These are phyloP conservation scores for Podaxis rugospora DNA, from an alignment of 768 basidiomycete species.

Conservation along the genomic window DNA sequence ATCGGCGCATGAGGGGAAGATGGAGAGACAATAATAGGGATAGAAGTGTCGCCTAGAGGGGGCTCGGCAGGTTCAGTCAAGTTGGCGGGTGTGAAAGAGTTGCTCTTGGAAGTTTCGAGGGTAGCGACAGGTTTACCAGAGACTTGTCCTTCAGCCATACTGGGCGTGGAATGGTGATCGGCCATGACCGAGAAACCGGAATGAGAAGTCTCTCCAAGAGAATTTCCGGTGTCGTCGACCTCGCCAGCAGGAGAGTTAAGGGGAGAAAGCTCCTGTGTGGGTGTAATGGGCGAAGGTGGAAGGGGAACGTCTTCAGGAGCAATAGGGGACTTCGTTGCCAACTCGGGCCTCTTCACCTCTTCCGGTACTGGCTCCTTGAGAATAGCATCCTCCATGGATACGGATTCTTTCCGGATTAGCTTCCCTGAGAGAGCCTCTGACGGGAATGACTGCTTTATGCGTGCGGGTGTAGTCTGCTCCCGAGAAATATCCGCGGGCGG, in stretches of 20 bases:
- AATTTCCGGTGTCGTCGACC: neutral
- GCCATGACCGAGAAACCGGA: neutral
- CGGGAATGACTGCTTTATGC: neutral
- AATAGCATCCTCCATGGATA: neutral
- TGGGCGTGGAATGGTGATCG: neutral
- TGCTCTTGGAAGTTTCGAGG: neutral
- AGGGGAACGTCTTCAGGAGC: constrained; percentile 4
- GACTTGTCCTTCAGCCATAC: neutral
- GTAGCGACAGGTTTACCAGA: neutral
- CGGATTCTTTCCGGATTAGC: neutral
- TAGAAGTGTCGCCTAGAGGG: constrained; percentile 21
- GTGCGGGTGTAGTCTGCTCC: constrained; percentile 26
- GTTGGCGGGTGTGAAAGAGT: constrained; percentile 20
- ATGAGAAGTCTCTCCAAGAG: neutral
- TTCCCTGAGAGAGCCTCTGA: neutral
- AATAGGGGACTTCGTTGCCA: neutral
- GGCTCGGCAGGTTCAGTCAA: constrained; percentile 20
- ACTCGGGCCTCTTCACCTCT: neutral
- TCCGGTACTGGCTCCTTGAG: neutral
- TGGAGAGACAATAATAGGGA: constrained; percentile 18
- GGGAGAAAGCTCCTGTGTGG: neutral
- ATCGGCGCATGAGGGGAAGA: constrained; percentile 13
- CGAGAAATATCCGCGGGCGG: constrained; percentile 33
- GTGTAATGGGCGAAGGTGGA: neutral
- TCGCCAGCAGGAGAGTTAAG: neutral